phyloP scores from a whole-genome alignment of 768 basidiomycete genomes.

The Lactifluus hygrophoroides region DNA sequence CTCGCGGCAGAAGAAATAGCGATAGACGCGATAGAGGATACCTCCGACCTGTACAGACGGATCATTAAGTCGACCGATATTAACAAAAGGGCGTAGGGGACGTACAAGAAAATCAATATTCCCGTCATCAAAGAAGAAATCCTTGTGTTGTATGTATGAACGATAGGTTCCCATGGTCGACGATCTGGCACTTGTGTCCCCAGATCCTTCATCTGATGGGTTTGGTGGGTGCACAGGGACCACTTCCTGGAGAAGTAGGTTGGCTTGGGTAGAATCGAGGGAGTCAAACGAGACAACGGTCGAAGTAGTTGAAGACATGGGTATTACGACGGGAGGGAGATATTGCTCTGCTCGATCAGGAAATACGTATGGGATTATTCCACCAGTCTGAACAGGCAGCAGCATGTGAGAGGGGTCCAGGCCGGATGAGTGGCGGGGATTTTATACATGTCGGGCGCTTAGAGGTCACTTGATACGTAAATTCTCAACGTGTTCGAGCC shows the following conservation, averaged over 20 bases:
- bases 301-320: background rate
- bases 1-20: conserved; percentile 13
- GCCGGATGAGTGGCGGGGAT: too few relatives aligned
- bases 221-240: background rate
- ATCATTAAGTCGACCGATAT: background rate
- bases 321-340: background rate
- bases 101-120: conserved; percentile 9
- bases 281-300: conserved; percentile 2
- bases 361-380: background rate
- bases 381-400: background rate
- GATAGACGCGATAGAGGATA: conserved; percentile 11
- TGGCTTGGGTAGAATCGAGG: background rate
- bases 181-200: background rate
- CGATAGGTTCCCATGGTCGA: background rate
- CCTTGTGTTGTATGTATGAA: background rate
- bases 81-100: background rate
- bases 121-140: conserved; percentile 13
- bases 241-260: background rate
- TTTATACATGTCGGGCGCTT: too few relatives aligned
- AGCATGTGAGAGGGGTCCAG: background rate
- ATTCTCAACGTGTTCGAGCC: background rate
- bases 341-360: background rate
- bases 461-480: background rate
- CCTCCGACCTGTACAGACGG: background rate
- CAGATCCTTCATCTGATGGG: background rate